phyloP scores from a whole-genome alignment of 2,329 filamentous ascomycete species.

The Magnaporthiopsis poae region DNA sequence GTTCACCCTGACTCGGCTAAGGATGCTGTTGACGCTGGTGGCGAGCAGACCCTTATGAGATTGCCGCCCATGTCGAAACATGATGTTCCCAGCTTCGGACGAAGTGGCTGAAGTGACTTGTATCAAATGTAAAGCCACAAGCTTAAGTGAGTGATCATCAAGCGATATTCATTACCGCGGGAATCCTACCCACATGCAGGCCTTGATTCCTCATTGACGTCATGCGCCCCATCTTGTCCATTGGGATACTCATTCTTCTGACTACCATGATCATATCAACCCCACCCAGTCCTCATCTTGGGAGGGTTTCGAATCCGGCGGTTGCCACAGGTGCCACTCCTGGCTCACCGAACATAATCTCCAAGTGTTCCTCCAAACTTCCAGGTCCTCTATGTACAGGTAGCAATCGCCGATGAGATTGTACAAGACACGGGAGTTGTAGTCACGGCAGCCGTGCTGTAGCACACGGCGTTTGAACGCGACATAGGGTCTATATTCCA shows the following conservation, averaged over 20 bases:
- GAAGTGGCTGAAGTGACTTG: not conserved
- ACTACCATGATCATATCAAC: not conserved
- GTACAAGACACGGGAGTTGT: not conserved
- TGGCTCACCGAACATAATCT: no score
- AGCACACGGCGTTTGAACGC: no score
- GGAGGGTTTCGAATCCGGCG: no score
- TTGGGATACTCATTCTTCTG: not conserved
- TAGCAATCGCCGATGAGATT: not conserved
- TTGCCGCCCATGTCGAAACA: not conserved
- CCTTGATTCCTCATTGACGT: not conserved
- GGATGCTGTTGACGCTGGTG: not conserved
- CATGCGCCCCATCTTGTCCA: not conserved
- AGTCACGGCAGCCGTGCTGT: no score
- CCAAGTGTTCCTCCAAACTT: no score
- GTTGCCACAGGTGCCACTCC: no score
- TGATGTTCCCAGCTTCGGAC: not conserved
- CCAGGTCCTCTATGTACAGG: not conserved
- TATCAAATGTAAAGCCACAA: not conserved
- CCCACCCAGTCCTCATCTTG: no score
- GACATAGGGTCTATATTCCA: no score
- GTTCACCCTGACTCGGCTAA: not conserved
- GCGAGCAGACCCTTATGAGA: not conserved
- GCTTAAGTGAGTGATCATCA: no score
- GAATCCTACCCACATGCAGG: not conserved
- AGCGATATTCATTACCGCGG: not conserved